phyloP scores from a whole-genome alignment of 2,329 filamentous ascomycete genomes.

The Cercospora janseana region DNA sequence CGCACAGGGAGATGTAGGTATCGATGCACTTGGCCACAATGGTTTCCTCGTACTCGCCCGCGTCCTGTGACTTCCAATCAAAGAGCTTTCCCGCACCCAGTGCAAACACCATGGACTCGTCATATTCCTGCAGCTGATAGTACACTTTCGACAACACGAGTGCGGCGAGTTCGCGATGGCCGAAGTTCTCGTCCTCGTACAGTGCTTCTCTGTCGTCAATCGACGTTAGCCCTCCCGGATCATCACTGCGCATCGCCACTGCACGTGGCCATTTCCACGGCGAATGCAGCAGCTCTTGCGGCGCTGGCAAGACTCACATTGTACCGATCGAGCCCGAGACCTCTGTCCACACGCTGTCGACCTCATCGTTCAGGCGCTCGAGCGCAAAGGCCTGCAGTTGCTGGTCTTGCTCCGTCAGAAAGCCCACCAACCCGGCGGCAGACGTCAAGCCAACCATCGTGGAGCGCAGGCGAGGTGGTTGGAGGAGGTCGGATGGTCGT shows the following conservation, averaged over 20 bases:
- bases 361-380: constrained; percentile 91
- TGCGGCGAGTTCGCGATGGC: constrained; percentile 88
- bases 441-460: constrained; percentile 89
- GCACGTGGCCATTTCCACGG: background rate
- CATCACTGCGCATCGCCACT: background rate
- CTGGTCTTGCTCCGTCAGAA: constrained; percentile 89
- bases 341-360: constrained; percentile 96
- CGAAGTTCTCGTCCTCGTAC: constrained; percentile 94
- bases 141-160: constrained; percentile 97
- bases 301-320: constrained; percentile 64
- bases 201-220: constrained; percentile 72
- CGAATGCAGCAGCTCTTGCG: background rate
- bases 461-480: constrained; percentile 4
- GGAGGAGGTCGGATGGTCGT: no score
- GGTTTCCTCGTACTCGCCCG: constrained; percentile 96
- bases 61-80: constrained; percentile 69
- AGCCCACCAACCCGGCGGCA: constrained; percentile 90
- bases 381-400: constrained; percentile 94
- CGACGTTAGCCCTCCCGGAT: constrained; percentile 24
- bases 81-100: constrained; percentile 92
- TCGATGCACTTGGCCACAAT: constrained; percentile 98
- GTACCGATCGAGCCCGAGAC: constrained; percentile 88
- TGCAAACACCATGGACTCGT: constrained; percentile 98
- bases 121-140: constrained; percentile 97
- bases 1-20: constrained; percentile 85